Conservation (phyloP, 306 rosid species). For the Begonia masoniana region DNA sequence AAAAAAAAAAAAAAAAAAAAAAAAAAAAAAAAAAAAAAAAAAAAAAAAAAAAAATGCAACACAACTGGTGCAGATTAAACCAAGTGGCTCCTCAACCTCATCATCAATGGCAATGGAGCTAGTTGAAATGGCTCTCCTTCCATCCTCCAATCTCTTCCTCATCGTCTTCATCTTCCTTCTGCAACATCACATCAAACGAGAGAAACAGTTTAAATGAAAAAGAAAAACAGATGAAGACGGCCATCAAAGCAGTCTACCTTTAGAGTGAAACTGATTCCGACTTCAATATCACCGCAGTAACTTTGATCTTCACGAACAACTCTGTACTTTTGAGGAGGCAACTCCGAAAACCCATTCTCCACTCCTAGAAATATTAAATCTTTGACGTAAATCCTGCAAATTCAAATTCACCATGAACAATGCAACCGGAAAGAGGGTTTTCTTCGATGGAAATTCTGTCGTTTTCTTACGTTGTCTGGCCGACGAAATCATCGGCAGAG, state of each 20-base stretch:
- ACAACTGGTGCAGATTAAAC: no score
- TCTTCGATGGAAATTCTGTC: not conserved
- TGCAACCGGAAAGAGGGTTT: no score
- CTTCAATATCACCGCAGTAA: constrained; percentile 65
- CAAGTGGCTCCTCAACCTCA: no score
- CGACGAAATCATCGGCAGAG: constrained; percentile 60
- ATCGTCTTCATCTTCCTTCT: constrained; percentile 28
- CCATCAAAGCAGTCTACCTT: constrained; percentile 21
- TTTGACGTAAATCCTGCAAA: constrained; percentile 35
- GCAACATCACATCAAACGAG: constrained; percentile 6
- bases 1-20: no score
- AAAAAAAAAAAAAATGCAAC: no score
- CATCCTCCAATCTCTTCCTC: constrained; percentile 47
- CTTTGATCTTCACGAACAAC: constrained; percentile 37
- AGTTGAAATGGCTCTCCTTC: constrained; percentile 32
- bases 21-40: no score
- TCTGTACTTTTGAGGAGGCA: constrained; percentile 40
- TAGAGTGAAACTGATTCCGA: constrained; percentile 45
- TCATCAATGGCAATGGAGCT: no score
- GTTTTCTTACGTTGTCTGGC: constrained; percentile 53
- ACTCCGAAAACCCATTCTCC: constrained; percentile 43
- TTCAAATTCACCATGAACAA: no score
- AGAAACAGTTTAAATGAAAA: no score
- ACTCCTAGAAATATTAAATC: constrained; percentile 49
- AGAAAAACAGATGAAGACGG: no score